Evolutionary conservation across 2,329 filamentous ascomycete species (phyloP), one percentile per base, ranked within the genome.

Genomic region (Xylariales sp.): DNA sequence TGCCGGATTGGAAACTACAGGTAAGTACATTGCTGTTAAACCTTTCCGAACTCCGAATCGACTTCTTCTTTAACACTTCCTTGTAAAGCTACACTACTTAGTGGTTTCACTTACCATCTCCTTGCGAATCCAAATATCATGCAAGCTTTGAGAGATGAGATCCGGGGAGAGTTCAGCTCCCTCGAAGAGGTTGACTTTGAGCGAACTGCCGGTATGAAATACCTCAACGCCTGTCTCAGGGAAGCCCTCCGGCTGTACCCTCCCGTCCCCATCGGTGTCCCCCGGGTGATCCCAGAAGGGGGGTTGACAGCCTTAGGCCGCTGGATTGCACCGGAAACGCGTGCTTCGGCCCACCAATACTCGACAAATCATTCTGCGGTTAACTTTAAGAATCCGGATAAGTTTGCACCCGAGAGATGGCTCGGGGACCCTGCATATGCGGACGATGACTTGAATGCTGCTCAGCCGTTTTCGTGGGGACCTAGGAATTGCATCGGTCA

Each of bases 1-100:
- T 4, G 48, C 37, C 17, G 41, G 34, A 4, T 39, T 33, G 5
- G 42, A 44, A 29, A 44, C 40, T 1, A 42, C 42, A 13, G 38
- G 41, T 43, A 28, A 21, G 36, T 40, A 10, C 4, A 15, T 15
- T 37, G 13, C n/a, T 24, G 16, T 27, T 12, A 14, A 5, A 29
- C 35, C 5, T 66, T n/a, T n/a, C n/a, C n/a, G n/a, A n/a, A n/a
- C n/a, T n/a, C n/a, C n/a, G n/a, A n/a, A n/a, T n/a, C n/a, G 1
- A 66, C 64, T 37, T 8, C 11, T 27, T 8, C 16, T n/a, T n/a
- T 38, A 19, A 38, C 21, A 28, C 4, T n/a, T 5, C 10, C 21
- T n/a, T n/a, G n/a, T 23, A 14, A 11, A 29, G 66, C 65, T 11
- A 69, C 63, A 11, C 62, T 62, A 57, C 4, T 39, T 15, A 28